Evolutionary conservation across 257 asterid species (phyloP).

Genomic region (Capsicum chinense): DNA sequence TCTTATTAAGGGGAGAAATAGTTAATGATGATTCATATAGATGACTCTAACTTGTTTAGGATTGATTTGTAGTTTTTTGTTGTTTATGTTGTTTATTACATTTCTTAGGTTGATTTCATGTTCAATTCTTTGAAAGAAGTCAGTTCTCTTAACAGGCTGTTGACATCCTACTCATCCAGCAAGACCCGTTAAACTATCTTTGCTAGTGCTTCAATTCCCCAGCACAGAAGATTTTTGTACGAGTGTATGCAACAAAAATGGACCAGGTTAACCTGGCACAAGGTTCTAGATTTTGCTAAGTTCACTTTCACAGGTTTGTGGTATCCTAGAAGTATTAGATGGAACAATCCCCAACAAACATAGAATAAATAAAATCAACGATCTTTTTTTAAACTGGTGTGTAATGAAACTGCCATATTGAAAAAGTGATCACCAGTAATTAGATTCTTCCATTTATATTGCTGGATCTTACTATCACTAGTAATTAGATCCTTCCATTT

Average conservation of each 20-base stretch:
- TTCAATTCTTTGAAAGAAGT: constrained; percentile 88
- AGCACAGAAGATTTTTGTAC: constrained; percentile 76
- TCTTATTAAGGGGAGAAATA: background rate
- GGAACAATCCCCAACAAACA: background rate
- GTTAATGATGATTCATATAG: background rate
- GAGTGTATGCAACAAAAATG: constrained; percentile 92
- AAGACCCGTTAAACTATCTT: constrained; percentile 77
- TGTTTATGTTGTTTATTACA: constrained; percentile 9
- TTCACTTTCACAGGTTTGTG: background rate
- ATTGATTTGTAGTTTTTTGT: background rate
- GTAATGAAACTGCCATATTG: background rate
- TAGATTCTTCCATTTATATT: background rate
- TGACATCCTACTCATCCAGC: constrained; percentile 79
- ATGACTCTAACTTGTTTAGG: background rate
- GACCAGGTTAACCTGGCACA: constrained; percentile 70
- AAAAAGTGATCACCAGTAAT: background rate
- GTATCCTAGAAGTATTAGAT: background rate
- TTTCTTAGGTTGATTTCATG: constrained; percentile 83
- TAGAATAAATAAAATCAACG: background rate
- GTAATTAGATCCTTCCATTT: too few species aligned
- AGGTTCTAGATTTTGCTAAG: background rate
- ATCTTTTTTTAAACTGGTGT: background rate
- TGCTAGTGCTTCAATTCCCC: constrained; percentile 96
- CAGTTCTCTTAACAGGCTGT: constrained; percentile 73
- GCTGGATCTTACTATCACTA: too few species aligned